Evolutionary conservation across 495 filamentous ascomycete species (phyloP).

Genomic region (Aspergillus kassunensis): DNA sequence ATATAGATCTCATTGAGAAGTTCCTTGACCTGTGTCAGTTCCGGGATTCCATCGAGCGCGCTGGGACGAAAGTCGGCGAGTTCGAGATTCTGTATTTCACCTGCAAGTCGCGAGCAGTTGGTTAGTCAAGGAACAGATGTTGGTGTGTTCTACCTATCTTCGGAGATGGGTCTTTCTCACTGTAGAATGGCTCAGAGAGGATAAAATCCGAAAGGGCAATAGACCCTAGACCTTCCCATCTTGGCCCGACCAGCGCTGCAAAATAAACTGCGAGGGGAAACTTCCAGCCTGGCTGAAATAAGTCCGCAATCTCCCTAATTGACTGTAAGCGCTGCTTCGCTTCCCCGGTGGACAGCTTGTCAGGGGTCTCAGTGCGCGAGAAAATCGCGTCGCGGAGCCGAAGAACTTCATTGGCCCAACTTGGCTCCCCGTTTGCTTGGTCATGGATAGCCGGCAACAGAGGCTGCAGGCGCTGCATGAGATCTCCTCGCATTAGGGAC

Average conservation of each 20-base stretch:
- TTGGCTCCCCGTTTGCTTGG: not conserved
- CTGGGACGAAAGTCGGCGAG: too few species aligned
- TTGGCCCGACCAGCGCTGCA: not conserved
- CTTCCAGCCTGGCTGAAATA: not conserved
- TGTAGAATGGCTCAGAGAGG: too few species aligned
- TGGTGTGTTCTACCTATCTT: too few species aligned
- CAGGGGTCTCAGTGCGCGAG: not conserved
- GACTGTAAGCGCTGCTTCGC: not conserved
- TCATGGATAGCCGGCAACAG: not conserved
- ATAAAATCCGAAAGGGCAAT: too few species aligned
- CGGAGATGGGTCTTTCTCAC: too few species aligned
- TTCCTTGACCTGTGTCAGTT: too few species aligned
- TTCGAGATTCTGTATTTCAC: too few species aligned
- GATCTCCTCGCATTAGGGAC: not conserved
- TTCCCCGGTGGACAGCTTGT: not conserved
- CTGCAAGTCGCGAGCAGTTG: too few species aligned
- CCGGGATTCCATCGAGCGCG: too few species aligned
- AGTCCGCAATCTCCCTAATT: not conserved
- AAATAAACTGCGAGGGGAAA: not conserved
- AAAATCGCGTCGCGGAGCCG: not conserved
- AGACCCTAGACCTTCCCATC: too few species aligned
- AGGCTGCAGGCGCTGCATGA: not conserved
- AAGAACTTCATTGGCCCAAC: not conserved
- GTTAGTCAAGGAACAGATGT: too few species aligned
- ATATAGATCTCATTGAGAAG: too few species aligned